Evolutionary conservation across 1,284 basidiomycete species (phyloP), one percentile per base, ranked within the genome.

Genomic region (Heterobasidion occidentale): DNA sequence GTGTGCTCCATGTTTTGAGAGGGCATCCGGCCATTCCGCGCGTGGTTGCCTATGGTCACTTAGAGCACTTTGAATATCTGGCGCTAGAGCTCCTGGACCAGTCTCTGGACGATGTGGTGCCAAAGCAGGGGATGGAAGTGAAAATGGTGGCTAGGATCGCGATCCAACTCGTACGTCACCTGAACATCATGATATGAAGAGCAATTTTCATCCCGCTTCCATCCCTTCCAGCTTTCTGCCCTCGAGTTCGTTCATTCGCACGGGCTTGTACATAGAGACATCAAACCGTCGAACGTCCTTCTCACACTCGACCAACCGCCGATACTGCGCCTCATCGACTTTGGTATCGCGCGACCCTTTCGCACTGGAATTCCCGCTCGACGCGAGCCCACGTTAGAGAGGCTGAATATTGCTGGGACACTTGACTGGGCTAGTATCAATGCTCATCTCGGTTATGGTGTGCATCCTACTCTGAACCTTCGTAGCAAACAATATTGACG

Each of bases 401-500:
- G 86, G 73, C 84, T 84, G 77, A 81, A 81, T 69, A 68, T 87
- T 59, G 83, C 83, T n/a, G 84, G 86, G 58, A 88, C 84, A 8
- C 81, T 82, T 38, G 78, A 81, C 49, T 88, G 86, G 75, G 83
- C 81, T 17, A 84, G 81, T 36, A 84, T 87, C 74, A 86, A 85
- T 72, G 84, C 83, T 44, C 84, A 88, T 66, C 68, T 83, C 57
- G 84, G 85, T 64, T 27, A 27, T 17, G 12, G 42, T 17, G 7
- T 45, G 42, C 42, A 17, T 45, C 12, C 2, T 5, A 17, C 17
- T 3, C 17, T 14, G 14, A 45, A 45, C 6, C 17, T 12, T 45
- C 42, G 12, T 5, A 14, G 17, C 17, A 5, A 17, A 45, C 42
- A 7, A 14, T 17, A 45, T 7, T 17, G 42, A 45, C 42, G 12